Base-by-base conservation (phyloP, 2,329 filamentous ascomycete genomes). In the Aspergillus awamori region DNA sequence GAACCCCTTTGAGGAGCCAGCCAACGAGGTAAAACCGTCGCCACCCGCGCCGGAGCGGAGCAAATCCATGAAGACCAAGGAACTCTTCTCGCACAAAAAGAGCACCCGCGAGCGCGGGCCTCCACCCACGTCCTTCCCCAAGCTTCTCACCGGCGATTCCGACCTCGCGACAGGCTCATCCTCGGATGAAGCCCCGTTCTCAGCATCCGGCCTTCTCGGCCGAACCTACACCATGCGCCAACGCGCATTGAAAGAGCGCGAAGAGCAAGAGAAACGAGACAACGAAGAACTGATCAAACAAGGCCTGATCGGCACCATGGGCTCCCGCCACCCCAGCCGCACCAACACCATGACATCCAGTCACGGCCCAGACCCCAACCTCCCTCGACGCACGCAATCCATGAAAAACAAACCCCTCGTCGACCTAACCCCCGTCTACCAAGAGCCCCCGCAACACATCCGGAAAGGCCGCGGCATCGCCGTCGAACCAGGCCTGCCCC, bases 391-490 rank as follows among this genome's bases (percentile, higher is more conserved):
- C 53, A 79, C 79, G n/a, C 75, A 73, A n/a, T 84, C 84, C 2
- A 66, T 74, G 54, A 73, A 75, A 24, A 81, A 82, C 2, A 87
- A 86, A 63, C 89, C 90, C 1, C 81, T 93, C 5, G 77, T 93
- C 30, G 89, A 91, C 69, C 81, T 92, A 43, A 87, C 87, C 0
- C 86, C 87, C 0, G 80, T 82, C 53, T 89, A 88, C 69, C 81
- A 83, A 53, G 87, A 90, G 63, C 83, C 87, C 6, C 88, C 88
- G 2, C 74, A 76, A 41, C 73, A 77, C 61, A 63, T 59, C 5
- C 69, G 70, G 28, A 76, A 74, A 56, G 76, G 73, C 4, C 70
- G 73, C 52, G 77, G 74, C n/a, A 69, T 79, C 8, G 66, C 17
- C 82, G 88, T 72, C n/a, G 74, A 75, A 22, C 69, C 70, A 1